phyloP scores from a whole-genome alignment of 345 rosid species.

The Acer saccharum region DNA sequence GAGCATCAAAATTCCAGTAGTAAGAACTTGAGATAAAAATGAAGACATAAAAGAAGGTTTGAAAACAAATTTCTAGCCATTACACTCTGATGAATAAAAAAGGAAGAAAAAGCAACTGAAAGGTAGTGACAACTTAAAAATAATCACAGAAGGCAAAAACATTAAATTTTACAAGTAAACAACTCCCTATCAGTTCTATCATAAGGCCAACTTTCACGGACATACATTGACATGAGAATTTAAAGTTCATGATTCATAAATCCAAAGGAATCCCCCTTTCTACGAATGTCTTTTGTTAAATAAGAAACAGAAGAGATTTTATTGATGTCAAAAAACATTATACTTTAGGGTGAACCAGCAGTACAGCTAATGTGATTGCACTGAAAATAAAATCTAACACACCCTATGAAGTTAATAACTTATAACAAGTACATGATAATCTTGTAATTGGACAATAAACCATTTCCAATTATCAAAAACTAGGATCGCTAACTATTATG shows the following conservation, averaged over 20 bases:
- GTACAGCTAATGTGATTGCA: background rate
- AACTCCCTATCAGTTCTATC: background rate
- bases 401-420: no score
- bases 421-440: background rate
- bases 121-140: background rate
- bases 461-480: background rate
- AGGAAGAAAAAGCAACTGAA: background rate
- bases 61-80: background rate
- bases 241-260: background rate
- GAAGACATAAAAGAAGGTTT: background rate
- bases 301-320: background rate
- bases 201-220: background rate
- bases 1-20: background rate
- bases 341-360: background rate
- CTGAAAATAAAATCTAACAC: background rate
- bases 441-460: background rate
- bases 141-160: background rate
- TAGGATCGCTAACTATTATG: background rate
- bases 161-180: background rate
- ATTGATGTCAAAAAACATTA: background rate
- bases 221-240: background rate
- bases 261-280: background rate
- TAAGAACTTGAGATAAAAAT: background rate
- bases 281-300: background rate
- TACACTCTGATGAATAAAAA: background rate